Evolutionary conservation across 2,329 filamentous ascomycete species (phyloP).

Genomic region (Sarocladiaceae sp.): DNA sequence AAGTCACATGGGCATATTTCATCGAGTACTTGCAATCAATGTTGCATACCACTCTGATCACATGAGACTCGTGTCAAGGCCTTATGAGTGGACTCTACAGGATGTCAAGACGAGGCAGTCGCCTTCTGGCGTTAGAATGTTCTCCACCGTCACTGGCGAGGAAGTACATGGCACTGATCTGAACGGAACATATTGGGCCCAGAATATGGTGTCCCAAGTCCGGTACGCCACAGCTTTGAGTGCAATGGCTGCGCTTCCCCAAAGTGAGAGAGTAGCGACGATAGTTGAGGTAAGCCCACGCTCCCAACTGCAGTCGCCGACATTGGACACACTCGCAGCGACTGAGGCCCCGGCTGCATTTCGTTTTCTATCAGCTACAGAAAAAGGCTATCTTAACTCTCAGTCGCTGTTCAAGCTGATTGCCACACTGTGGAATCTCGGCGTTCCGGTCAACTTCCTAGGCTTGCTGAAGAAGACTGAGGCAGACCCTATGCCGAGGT

Average conservation of each 20-base stretch:
- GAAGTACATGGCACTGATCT: neutral
- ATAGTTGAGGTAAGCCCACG: slow-evolving; percentile 17
- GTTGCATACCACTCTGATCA: slow-evolving; percentile 23
- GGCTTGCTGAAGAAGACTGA: slow-evolving; percentile 28
- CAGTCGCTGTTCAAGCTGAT: neutral
- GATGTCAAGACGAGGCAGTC: neutral
- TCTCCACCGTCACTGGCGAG: slow-evolving; percentile 9
- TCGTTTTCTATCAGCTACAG: too few relatives aligned
- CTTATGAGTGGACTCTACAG: slow-evolving; percentile 13
- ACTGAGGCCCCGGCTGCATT: slow-evolving; percentile 31
- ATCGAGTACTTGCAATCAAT: slow-evolving; percentile 12
- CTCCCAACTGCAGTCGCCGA: slow-evolving; percentile 21
- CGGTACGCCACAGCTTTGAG: slow-evolving; percentile 11
- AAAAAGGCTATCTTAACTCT: too few relatives aligned
- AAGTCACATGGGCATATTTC: slow-evolving; percentile 14
- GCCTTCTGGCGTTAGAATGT: neutral
- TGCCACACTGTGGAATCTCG: slow-evolving; percentile 33
- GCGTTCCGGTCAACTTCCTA: slow-evolving; percentile 32
- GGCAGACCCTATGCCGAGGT: neutral
- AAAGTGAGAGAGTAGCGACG: neutral
- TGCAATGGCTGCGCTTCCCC: neutral
- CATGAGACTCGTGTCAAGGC: slow-evolving; percentile 18
- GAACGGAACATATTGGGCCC: slow-evolving; percentile 15
- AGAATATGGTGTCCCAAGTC: slow-evolving; percentile 19
- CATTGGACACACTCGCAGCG: slow-evolving; percentile 34